Evolutionary conservation across 2,329 filamentous ascomycete species (phyloP), one percentile per base, ranked within the genome.

Genomic region (Penicillium glabrum): DNA sequence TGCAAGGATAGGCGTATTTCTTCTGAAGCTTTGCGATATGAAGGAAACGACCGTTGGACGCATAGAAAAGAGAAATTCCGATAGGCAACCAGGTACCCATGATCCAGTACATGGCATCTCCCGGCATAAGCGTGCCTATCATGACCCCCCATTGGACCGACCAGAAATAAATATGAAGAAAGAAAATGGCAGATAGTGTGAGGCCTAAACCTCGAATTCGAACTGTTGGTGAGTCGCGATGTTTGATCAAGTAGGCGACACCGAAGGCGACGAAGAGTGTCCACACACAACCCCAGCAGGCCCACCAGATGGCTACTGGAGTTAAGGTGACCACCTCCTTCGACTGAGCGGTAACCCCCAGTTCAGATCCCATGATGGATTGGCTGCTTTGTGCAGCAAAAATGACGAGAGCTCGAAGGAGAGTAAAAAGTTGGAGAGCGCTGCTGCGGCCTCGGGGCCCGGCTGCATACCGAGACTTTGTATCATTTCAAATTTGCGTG

Each of bases 41-140:
- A 19, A 86, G 78, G 52, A 88, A 84, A 54, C 84, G 83, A 64
- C 78, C 81, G 67, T 87, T 87, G 58, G 83, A 82, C 23, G 84
- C 86, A 66, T 89, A 86, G 67, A 88, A 88, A 5, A 89, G 73
- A 8, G 84, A 86, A 53, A 89, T 84, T 24, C 86, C 86, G 47
- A 85, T 81, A 11, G 86, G 86, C 3, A 89, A 75, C 69, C 84
- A 0, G 84, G 83, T 76, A 61, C 82, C 81, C 86, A 89, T 89
- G 69, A 87, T 80, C 85, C 86, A 89, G 69, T 80, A 89, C 70
- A 87, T 83, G 19, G 77, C 77, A 24, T 79, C 74, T 49, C 84
- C 83, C 0, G 84, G 82, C 56, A 72, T 67, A 23, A 67, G 52
- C 4, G 71, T 56, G 46, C 75, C 74, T 13, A 76, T 59, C 57